Evolutionary conservation across 495 filamentous ascomycete species (phyloP).

Genomic region (Lichenothelia convexa): DNA sequence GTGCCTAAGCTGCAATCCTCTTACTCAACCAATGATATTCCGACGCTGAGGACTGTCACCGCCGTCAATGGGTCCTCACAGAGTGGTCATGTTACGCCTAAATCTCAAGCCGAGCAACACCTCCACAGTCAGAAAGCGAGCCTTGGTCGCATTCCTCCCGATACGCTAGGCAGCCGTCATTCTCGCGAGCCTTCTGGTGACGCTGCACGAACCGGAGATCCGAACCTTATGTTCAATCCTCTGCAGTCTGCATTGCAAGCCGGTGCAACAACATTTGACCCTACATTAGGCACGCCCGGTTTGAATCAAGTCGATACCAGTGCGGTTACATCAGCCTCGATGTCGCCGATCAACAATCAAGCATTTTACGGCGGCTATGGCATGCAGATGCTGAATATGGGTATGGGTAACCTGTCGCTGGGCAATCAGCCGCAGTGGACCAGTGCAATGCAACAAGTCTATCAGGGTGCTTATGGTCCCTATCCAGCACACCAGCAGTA

Average conservation of each 20-base stretch:
- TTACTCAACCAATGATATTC: slow-evolving; percentile 76
- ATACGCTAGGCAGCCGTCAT: slow-evolving; percentile 26
- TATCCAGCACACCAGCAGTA: slow-evolving; percentile 29
- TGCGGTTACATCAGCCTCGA: slow-evolving; percentile 8
- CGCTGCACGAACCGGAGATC: slow-evolving; percentile 18
- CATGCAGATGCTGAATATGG: slow-evolving; percentile 38
- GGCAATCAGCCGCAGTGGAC: slow-evolving; percentile 24
- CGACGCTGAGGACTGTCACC: slow-evolving; percentile 55
- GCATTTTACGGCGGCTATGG: slow-evolving; percentile 31
- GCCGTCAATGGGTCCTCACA: slow-evolving; percentile 21
- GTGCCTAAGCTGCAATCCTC: slow-evolving; percentile 58
- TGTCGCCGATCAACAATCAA: slow-evolving; percentile 19
- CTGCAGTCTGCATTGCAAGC: slow-evolving; percentile 58
- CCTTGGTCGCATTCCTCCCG: slow-evolving; percentile 53
- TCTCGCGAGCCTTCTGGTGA: slow-evolving; percentile 44
- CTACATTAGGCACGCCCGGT: slow-evolving; percentile 16
- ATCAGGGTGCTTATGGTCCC: slow-evolving; percentile 30
- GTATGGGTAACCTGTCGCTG: slow-evolving; percentile 40
- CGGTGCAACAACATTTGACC: slow-evolving; percentile 53
- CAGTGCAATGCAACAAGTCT: slow-evolving; percentile 21
- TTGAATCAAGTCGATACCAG: slow-evolving; percentile 1
- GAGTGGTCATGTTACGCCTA: slow-evolving; percentile 36
- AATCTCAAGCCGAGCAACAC: slow-evolving; percentile 53
- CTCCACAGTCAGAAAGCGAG: slow-evolving; percentile 70
- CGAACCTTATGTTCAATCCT: slow-evolving; percentile 24